Base-by-base conservation (phyloP, 1,284 basidiomycete genomes). In the Leccinum laetum region DNA sequence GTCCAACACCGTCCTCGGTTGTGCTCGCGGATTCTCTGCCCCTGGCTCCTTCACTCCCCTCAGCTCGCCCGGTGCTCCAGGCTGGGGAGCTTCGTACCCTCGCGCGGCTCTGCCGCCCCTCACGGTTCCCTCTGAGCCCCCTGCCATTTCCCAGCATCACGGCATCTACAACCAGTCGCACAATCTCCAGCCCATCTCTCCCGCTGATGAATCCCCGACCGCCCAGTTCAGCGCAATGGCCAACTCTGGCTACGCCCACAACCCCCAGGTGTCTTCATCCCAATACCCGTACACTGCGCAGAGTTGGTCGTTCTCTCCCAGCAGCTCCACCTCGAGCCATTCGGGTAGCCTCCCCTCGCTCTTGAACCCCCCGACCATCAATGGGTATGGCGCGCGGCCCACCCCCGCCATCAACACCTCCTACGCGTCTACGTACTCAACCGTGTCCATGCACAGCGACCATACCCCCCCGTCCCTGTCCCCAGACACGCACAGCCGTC, bases 11-110 rank as follows among this genome's bases (percentile, higher is more conserved):
- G 70, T 81, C 32, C 78, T 78, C 63, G 86, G 86, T 65, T 85
- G 91, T 62, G 82, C 88, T 11, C 87, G 92, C 63, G 91, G 91
- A 35, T 92, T 93, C 75, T 92, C 92, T 65, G 90, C 91, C 2
- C 92, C 91, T 60, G 89, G 91, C 46, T 86, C 90, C 0, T 93
- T 89, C 77, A 86, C 86, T 1, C 89, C 89, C 52, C 82, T 90
- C 65, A 83, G 79, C 71, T 88, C 89, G 69, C 80, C 82, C 60
- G 80, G 79, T 63, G 78, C 83, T 55, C 72, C 83, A 55, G 82
- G 83, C 65, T 91, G 89, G 89, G 81, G 80, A 63, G 80, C 81
- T 60, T 82, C 73, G 63, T 91, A 91, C 78, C 79, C 85, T 59
- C 76, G 91, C 29, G 81, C 85, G 60, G 85, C 89, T 52, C 81